Evolutionary conservation across 2,329 filamentous ascomycete species (phyloP), one percentile per base, ranked within the genome.

Genomic region (Claviceps arundinis): DNA sequence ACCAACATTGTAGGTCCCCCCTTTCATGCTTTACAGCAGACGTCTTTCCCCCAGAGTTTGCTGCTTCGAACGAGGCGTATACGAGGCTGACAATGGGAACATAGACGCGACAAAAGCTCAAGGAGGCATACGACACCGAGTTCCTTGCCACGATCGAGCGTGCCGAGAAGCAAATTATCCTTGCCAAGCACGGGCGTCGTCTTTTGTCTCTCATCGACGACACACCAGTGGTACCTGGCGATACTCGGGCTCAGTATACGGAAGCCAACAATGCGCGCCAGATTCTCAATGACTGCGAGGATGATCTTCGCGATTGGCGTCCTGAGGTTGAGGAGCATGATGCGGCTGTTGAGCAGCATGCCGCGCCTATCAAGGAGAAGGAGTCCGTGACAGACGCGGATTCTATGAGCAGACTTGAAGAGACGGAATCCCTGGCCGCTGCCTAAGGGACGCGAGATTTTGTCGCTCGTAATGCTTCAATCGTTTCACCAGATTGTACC

Each of bases 61-160:
- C 22, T 37, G 19, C 11, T 41, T 37, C 19, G 22, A 17, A 22
- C 22, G 30, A 11, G 14, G 6, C 11, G 19, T 26, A 37, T 22
- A 19, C 14, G 22, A 22, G 17, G 43, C 49, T 50, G 42, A 44
- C 42, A 6, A 5, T 16, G 93, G 87, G 96, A 91, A 37, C 86
- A 91, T 53, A 94, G 87, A 97, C 93, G 38, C 87, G 93, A 53
- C 87, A 93, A 69, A 97, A 96, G 72, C 77, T 98, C 70, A 96
- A 95, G 72, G 88, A 96, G 69, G 88, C 93, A 24, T 97, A 91
- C 65, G 87, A 90, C 58, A 69, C 87, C 55, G 89, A 97, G 66
- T 87, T 95, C 57, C 81, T 86, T 16, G 89, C 90, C 54, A 87
- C 89, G 19, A 95, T 98, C 60, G 93, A 98, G 74, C 86, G 91